Conservation (phyloP, 805 yeast genomes). For the Candida nonsorbophila region DNA sequence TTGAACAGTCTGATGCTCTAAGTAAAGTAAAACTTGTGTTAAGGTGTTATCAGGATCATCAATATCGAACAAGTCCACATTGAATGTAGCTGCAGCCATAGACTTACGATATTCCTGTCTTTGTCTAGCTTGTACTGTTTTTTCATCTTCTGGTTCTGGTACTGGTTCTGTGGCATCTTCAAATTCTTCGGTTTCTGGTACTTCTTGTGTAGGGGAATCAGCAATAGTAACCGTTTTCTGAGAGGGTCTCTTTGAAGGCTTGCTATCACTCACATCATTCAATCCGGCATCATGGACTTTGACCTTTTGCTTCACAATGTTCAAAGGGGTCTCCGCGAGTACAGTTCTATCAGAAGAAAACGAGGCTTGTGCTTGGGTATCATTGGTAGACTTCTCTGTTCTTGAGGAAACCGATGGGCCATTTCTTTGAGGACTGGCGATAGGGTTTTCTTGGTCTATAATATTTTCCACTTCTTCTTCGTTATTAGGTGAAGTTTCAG, state of each 20-base stretch:
- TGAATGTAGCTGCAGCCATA: constrained; percentile 54
- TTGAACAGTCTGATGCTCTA: constrained; percentile 90
- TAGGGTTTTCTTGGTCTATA: constrained; percentile 5
- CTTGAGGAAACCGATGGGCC: too few relatives aligned
- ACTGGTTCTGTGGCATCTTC: constrained; percentile 14
- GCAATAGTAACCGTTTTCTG: background rate
- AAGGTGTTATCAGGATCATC: constrained; percentile 86
- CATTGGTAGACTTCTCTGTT: too few relatives aligned
- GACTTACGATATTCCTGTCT: constrained; percentile 42
- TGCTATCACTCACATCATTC: too few relatives aligned
- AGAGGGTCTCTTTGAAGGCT: too few relatives aligned
- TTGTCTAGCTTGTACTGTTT: constrained; percentile 31
- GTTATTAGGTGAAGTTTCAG: constrained; percentile 27
- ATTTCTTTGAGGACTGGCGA: too few relatives aligned
- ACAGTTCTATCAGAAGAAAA: too few relatives aligned
- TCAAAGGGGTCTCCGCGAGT: too few relatives aligned
- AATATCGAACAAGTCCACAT: constrained; percentile 71
- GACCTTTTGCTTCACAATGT: too few relatives aligned
- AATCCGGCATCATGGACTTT: too few relatives aligned
- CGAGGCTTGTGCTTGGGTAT: too few relatives aligned
- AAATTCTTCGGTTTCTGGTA: constrained; percentile 10
- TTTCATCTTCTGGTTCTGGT: constrained; percentile 18
- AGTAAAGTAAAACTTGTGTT: constrained; percentile 72
- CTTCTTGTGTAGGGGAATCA: constrained; percentile 1
- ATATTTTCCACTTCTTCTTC: constrained; percentile 8